phyloP scores from a whole-genome alignment of 2,329 filamentous ascomycete genomes.

The Aspergillus sp. region DNA sequence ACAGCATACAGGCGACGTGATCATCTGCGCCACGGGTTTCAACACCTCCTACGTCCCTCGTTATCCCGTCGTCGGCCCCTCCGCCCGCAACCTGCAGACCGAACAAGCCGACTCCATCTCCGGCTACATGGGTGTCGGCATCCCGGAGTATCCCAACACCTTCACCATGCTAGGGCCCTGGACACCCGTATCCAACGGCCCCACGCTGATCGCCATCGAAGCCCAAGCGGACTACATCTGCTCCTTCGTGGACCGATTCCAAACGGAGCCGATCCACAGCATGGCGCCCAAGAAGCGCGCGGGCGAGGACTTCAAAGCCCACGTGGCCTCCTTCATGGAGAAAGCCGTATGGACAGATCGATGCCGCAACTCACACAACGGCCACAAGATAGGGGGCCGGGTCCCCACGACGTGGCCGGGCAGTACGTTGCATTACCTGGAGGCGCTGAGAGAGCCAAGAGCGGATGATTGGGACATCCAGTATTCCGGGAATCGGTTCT shows the following conservation, averaged over 20 bases:
- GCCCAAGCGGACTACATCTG: conserved; percentile 46
- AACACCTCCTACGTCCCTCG: conserved; percentile 39
- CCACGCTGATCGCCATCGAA: conserved; percentile 34
- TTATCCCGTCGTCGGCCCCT: conserved; percentile 44
- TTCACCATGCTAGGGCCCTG: conserved; percentile 34
- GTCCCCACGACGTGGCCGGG: conserved; percentile 24
- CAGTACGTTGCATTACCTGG: conserved; percentile 23
- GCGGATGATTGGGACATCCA: conserved; percentile 23
- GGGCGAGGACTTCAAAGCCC: conserved; percentile 32
- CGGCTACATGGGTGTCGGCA: conserved; percentile 48
- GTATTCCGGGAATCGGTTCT: conserved; percentile 18
- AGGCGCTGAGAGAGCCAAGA: conserved; percentile 17
- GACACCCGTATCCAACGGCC: conserved; percentile 45
- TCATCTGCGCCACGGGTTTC: conserved; percentile 22
- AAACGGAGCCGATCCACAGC: conserved; percentile 28
- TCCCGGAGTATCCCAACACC: conserved; percentile 50
- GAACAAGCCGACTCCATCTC: conserved; percentile 43
- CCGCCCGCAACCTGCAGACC: conserved; percentile 44
- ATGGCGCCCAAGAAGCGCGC: conserved; percentile 38
- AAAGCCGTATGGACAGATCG: conserved; percentile 34
- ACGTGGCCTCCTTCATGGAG: conserved; percentile 34
- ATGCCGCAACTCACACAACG: conserved; percentile 36
- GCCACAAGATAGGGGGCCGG: conserved; percentile 26
- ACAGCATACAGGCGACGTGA: conserved; percentile 11
- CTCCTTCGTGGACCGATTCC: conserved; percentile 37